These are phyloP conservation scores for Trypanosoma theileri DNA, from an alignment of 208 protist genomes.

Conservation along the genomic window DNA sequence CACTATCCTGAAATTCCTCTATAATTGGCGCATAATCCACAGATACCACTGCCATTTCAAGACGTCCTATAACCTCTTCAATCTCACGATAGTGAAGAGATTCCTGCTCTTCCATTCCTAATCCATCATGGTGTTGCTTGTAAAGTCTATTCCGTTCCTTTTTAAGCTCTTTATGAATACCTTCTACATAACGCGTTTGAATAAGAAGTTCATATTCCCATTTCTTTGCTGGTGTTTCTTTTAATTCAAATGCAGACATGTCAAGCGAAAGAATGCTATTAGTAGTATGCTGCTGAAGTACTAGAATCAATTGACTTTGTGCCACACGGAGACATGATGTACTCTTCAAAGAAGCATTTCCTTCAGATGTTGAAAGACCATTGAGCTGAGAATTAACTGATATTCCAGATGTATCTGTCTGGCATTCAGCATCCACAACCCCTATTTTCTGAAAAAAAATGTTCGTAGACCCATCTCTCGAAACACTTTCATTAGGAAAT, in stretches of 20 bases:
- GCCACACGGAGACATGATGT: neutral
- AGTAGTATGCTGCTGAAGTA: conserved; percentile 12
- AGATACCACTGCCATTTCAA: conserved; percentile 9
- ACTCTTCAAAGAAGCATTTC: neutral
- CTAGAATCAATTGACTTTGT: conserved; percentile 3
- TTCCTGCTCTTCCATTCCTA: neutral
- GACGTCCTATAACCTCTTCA: conserved; percentile 7
- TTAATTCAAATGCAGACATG: neutral
- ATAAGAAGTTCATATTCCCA: conserved; percentile 2
- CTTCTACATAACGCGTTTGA: conserved; percentile 17
- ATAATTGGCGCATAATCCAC: neutral
- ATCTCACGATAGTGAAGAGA: conserved; percentile 12
- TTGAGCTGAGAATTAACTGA: neutral
- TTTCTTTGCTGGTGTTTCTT: neutral
- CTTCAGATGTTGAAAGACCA: neutral
- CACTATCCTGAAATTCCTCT: neutral
- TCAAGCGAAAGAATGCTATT: conserved; percentile 7
- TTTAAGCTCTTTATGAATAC: conserved; percentile 3
- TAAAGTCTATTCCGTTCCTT: conserved; percentile 4
- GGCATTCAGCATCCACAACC: conserved; percentile 3
- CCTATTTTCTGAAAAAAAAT: neutral
- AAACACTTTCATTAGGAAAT: neutral
- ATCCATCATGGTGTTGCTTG: neutral
- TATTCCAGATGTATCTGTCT: neutral
- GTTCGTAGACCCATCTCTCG: neutral